Percentiles rank a stretch among this genome's conserved stretches.
These are phyloP conservation scores for Fusarium lyarnte DNA, from an alignment of 2,329 filamentous ascomycete species.

Conservation along the genomic window DNA sequence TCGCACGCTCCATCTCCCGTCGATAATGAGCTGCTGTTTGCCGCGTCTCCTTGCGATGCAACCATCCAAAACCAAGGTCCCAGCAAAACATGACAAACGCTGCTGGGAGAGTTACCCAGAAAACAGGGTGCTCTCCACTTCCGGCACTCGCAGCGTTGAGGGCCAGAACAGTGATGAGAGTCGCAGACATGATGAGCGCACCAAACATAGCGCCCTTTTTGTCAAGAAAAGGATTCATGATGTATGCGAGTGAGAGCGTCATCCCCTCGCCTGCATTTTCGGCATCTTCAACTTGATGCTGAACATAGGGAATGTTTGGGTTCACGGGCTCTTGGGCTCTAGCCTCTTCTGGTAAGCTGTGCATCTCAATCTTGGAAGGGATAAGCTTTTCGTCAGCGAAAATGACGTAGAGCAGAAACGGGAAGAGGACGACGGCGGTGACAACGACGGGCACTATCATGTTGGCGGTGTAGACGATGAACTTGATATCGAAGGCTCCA, in stretches of 20 bases:
- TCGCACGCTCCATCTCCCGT: constrained; percentile 36
- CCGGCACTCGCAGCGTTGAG: constrained; percentile 69
- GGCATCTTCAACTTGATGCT: constrained; percentile 63
- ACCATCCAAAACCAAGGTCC: constrained; percentile 73
- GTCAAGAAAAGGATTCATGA: constrained; percentile 79
- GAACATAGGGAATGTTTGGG: constrained; percentile 74
- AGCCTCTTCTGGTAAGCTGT: constrained; percentile 68
- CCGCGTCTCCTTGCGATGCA: constrained; percentile 69
- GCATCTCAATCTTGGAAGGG: constrained; percentile 72
- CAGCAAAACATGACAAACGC: constrained; percentile 75
- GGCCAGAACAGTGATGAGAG: constrained; percentile 71
- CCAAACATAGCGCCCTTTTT: constrained; percentile 72
- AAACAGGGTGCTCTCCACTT: constrained; percentile 66
- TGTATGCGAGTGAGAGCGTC: constrained; percentile 72
- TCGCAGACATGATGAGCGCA: constrained; percentile 71
- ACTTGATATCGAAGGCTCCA: constrained; percentile 76
- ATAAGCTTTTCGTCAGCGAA: constrained; percentile 73
- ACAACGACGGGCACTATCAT: constrained; percentile 77
- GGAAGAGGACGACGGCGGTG: constrained; percentile 75
- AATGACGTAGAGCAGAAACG: constrained; percentile 74
- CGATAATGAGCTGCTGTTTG: constrained; percentile 67
- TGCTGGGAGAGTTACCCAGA: constrained; percentile 74
- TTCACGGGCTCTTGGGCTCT: constrained; percentile 69
- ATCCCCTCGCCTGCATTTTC: constrained; percentile 60
- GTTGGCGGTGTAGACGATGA: constrained; percentile 79